phyloP scores from a whole-genome alignment of 371 early-diverging fungal species.

The Thermomucor indicae-seudaticae region DNA sequence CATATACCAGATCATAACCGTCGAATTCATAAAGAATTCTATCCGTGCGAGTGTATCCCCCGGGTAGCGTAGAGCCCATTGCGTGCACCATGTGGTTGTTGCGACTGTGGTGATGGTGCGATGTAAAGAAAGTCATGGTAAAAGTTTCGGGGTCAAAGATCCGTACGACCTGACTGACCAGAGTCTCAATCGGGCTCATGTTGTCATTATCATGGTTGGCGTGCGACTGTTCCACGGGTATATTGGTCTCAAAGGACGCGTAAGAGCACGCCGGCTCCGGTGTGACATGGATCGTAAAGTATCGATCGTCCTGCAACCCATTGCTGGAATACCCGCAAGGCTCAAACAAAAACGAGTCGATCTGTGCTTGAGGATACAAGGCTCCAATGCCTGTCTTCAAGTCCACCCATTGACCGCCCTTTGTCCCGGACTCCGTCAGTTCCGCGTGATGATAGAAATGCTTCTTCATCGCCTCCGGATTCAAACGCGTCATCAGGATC shows the following conservation, averaged over 20 bases:
- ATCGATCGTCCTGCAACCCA: conserved; percentile 74
- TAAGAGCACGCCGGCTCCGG: conserved; percentile 95
- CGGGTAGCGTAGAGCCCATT: conserved; percentile 36
- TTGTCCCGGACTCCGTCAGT: conserved; percentile 38
- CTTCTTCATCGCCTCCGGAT: conserved; percentile 68
- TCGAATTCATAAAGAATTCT: conserved; percentile 81
- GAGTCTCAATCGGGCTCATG: conserved; percentile 18
- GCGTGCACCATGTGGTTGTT: conserved; percentile 42
- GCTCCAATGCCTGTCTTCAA: conserved; percentile 70
- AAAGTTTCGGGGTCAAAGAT: conserved; percentile 83
- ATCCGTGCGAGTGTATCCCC: conserved; percentile 66
- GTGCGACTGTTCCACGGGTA: conserved; percentile 55
- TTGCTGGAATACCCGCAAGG: conserved; percentile 96
- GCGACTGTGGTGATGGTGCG: conserved; percentile 44
- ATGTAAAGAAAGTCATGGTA: conserved; percentile 81
- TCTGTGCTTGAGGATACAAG: conserved; percentile 73
- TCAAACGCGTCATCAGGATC: conserved; percentile 91
- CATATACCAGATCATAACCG: conserved; percentile 73
- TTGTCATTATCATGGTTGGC: conserved; percentile 4
- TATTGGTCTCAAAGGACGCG: conserved; percentile 95
- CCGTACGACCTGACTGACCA: conserved; percentile 74
- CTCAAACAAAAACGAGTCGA: conserved; percentile 86
- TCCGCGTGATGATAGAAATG: conserved; percentile 60
- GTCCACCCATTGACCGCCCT: conserved; percentile 64
- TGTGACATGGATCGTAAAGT: conserved; percentile 94